Evolutionary conservation across 495 filamentous ascomycete species (phyloP).

Genomic region (Tricharina praecox): DNA sequence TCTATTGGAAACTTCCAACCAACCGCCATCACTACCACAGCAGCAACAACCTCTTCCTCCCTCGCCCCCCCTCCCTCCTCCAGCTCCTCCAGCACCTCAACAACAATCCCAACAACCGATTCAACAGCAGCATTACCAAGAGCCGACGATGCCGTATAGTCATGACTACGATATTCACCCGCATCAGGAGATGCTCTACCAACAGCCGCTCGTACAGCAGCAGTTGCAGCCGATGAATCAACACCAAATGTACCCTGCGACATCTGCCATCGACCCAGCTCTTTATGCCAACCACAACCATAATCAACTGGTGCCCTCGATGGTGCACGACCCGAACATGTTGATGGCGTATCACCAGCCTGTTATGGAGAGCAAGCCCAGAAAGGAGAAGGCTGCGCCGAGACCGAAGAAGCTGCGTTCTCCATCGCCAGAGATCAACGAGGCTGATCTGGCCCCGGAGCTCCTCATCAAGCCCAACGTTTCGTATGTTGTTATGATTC

Average conservation of each 20-base stretch:
- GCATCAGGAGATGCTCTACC: no score
- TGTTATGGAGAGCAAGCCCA: conserved; percentile 39
- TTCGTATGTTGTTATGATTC: conserved; percentile 81
- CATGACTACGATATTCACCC: no score
- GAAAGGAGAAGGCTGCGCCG: conserved; percentile 35
- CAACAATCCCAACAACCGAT: neutral
- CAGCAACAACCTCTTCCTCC: neutral
- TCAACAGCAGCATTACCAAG: neutral
- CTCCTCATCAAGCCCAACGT: conserved; percentile 67
- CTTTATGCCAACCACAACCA: neutral
- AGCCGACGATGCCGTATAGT: no score
- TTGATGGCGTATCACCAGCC: conserved; percentile 12
- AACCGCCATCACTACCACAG: no score
- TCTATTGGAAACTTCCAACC: no score
- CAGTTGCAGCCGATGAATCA: neutral
- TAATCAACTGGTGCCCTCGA: neutral
- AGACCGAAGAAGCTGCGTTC: conserved; percentile 42
- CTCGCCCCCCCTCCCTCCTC: neutral
- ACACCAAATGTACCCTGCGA: conserved; percentile 6
- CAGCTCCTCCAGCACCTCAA: neutral
- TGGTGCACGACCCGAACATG: neutral
- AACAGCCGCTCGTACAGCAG: neutral
- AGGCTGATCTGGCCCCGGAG: conserved; percentile 64
- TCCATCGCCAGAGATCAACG: conserved; percentile 54
- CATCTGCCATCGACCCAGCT: conserved; percentile 1